These are phyloP conservation scores for Salix purpurea DNA, from an alignment of 345 rosid species.

Conservation along the genomic window DNA sequence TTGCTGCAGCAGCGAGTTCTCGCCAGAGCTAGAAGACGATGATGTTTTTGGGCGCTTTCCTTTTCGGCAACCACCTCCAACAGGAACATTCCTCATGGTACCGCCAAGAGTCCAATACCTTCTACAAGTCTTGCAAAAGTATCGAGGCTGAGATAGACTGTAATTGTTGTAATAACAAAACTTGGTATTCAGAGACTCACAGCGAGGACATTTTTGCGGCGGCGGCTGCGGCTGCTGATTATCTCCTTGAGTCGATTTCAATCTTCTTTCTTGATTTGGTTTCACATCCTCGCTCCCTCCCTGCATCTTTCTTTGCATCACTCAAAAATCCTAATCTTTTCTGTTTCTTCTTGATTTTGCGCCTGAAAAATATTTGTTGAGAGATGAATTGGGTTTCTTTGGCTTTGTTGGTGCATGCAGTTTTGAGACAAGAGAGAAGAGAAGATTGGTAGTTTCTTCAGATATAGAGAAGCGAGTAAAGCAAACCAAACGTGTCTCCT, in stretches of 20 bases:
- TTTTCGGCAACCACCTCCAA: slow-evolving; percentile 62
- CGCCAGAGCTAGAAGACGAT: slow-evolving; percentile 21
- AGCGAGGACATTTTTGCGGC: slow-evolving; percentile 58
- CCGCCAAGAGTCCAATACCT: slow-evolving; percentile 77
- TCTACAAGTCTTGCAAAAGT: slow-evolving; percentile 65
- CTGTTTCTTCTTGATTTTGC: background rate
- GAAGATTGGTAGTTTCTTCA: background rate
- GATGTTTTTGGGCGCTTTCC: slow-evolving; percentile 43
- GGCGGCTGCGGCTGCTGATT: slow-evolving; percentile 16
- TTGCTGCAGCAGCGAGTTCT: slow-evolving; percentile 21
- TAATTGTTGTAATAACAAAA: slow-evolving; percentile 74
- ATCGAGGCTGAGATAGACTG: slow-evolving; percentile 67
- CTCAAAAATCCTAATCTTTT: background rate
- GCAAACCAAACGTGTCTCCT: slow-evolving; percentile 20
- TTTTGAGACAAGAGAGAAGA: background rate
- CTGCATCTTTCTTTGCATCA: slow-evolving; percentile 15
- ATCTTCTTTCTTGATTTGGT: slow-evolving; percentile 33
- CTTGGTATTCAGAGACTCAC: slow-evolving; percentile 60
- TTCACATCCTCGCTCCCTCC: slow-evolving; percentile 21
- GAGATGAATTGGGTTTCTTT: background rate
- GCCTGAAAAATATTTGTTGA: background rate
- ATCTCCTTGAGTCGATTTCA: slow-evolving; percentile 23
- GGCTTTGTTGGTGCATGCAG: slow-evolving; percentile 20
- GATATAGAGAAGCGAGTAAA: slow-evolving; percentile 10
- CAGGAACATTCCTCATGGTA: slow-evolving; percentile 63